Conservation (phyloP, 1,284 basidiomycete genomes). For the Leccinum solheimii region DNA sequence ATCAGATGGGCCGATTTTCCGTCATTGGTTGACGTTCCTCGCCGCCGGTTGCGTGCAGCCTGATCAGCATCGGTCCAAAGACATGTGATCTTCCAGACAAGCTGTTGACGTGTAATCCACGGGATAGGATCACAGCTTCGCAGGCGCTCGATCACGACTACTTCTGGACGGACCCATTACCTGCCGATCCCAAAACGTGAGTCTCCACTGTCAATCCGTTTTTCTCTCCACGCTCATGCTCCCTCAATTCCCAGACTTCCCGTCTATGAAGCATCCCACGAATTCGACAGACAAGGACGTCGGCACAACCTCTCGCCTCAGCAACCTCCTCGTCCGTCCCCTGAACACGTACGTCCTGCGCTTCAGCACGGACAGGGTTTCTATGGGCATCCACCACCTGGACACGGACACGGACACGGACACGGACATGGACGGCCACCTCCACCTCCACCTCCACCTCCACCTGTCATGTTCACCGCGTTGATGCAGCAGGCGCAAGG, state of each 20-base stretch:
- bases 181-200: slow-evolving; percentile 81
- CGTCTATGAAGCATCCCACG: slow-evolving; percentile 78
- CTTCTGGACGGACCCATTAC: slow-evolving; percentile 86
- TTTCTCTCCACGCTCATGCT: slow-evolving; percentile 4
- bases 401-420: slow-evolving; percentile 7
- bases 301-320: slow-evolving; percentile 37
- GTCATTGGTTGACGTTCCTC: slow-evolving; percentile 11
- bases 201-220: slow-evolving; percentile 28
- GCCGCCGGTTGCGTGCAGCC: slow-evolving; percentile 9
- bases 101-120: slow-evolving; percentile 88
- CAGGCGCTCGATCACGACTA: slow-evolving; percentile 90
- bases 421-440: slow-evolving; percentile 18
- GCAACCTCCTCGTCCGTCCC: slow-evolving; percentile 21
- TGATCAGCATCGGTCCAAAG: slow-evolving; percentile 61
- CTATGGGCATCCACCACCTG: slow-evolving; percentile 26
- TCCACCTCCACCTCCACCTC: slow-evolving; percentile 2
- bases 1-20: slow-evolving; percentile 21
- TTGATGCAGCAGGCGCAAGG: too few relatives aligned
- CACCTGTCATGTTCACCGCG: too few relatives aligned
- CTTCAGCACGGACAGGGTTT: slow-evolving; percentile 34
- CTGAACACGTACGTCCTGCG: slow-evolving; percentile 30
- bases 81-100: slow-evolving; percentile 91
- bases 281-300: slow-evolving; percentile 78
- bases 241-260: slow-evolving; percentile 58
- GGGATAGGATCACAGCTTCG: slow-evolving; percentile 86